A percentile compares a stretch with the other conserved stretches of the same genome.
Evolutionary conservation across 164 flowering plant genomes (phyloP).

Genomic region (Piper betle): DNA sequence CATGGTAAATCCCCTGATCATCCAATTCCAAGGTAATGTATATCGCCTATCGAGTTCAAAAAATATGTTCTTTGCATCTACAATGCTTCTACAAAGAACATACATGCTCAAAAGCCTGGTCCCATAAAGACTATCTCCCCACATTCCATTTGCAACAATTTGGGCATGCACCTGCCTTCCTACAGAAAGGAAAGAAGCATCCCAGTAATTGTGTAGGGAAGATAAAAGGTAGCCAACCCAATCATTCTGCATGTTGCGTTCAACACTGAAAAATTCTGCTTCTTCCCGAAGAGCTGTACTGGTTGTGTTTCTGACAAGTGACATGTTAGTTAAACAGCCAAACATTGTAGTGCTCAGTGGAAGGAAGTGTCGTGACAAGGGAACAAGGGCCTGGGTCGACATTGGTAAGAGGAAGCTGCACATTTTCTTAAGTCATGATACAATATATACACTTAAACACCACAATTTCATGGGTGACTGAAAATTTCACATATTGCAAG

Average conservation of each 20-base stretch:
- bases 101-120: conserved; percentile 50
- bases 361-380: too few relatives aligned
- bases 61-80: conserved; percentile 40
- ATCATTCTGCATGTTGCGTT: background rate
- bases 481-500: too few relatives aligned
- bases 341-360: too few relatives aligned
- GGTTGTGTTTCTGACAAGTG: too few relatives aligned
- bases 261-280: too few relatives aligned
- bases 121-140: conserved; percentile 17
- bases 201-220: conserved; percentile 2
- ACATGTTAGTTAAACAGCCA: too few relatives aligned
- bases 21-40: conserved; percentile 75
- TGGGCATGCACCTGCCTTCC: conserved; percentile 61
- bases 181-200: conserved; percentile 19
- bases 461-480: too few relatives aligned
- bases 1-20: conserved; percentile 57
- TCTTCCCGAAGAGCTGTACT: too few relatives aligned
- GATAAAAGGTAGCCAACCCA: background rate
- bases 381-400: too few relatives aligned
- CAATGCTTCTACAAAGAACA: conserved; percentile 34
- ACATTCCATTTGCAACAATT: conserved; percentile 35
- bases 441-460: too few relatives aligned
- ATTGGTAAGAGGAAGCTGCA: too few relatives aligned
- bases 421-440: too few relatives aligned
- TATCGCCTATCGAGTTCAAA: conserved; percentile 20